Conservation (phyloP, 1,139 yeast species). For the Kodamaea arcana region DNA sequence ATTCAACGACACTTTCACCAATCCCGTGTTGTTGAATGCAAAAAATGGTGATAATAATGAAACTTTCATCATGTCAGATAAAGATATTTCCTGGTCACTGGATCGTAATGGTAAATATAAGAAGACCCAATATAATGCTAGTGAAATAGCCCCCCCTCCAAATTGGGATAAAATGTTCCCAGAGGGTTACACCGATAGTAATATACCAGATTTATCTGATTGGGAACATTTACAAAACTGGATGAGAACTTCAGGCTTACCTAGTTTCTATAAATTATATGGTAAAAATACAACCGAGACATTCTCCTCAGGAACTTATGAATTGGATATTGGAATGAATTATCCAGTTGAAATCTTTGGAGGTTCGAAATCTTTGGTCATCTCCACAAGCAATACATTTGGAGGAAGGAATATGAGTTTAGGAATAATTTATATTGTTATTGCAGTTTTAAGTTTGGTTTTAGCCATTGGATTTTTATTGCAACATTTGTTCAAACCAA, state of each 20-base stretch:
- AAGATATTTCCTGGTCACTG: slow-evolving; percentile 65
- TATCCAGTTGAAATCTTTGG: slow-evolving; percentile 69
- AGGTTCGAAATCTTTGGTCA: slow-evolving; percentile 63
- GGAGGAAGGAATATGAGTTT: slow-evolving; percentile 70
- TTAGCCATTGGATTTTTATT: slow-evolving; percentile 44
- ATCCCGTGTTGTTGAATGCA: slow-evolving; percentile 43
- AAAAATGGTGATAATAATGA: slow-evolving; percentile 36
- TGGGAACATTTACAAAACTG: slow-evolving; percentile 59
- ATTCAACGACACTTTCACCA: slow-evolving; percentile 65
- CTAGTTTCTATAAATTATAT: slow-evolving; percentile 63
- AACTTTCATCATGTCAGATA: slow-evolving; percentile 47
- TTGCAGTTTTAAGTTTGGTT: slow-evolving; percentile 51
- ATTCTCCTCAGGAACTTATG: slow-evolving; percentile 55
- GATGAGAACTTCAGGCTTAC: slow-evolving; percentile 83
- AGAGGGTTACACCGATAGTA: slow-evolving; percentile 62
- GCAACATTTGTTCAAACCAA: slow-evolving; percentile 46
- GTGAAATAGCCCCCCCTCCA: slow-evolving; percentile 75
- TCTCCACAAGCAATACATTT: slow-evolving; percentile 62
- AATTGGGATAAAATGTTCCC: slow-evolving; percentile 68
- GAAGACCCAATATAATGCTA: slow-evolving; percentile 52
- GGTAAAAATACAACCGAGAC: slow-evolving; percentile 50
- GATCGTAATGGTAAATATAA: slow-evolving; percentile 54
- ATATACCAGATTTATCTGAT: slow-evolving; percentile 54
- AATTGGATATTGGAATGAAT: slow-evolving; percentile 55
- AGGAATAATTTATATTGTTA: slow-evolving; percentile 64